These are phyloP conservation scores for Sclerotinia spermophila DNA, from an alignment of 2,329 filamentous ascomycete species.

Conservation along the genomic window DNA sequence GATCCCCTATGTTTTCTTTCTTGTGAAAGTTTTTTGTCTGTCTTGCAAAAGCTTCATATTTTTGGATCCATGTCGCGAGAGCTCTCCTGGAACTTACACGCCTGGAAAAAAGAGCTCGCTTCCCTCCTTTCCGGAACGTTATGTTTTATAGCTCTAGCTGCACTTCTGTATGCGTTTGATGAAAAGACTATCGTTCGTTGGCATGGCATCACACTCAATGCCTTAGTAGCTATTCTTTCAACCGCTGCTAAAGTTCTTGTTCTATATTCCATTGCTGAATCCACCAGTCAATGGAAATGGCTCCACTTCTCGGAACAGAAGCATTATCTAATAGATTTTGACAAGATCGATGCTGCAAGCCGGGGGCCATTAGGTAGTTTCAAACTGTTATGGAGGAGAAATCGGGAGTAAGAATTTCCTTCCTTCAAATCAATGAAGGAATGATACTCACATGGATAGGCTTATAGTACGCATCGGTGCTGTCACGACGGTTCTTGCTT, in stretches of 20 bases:
- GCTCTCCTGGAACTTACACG: slow-evolving; percentile 7
- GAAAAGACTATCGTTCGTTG: not conserved
- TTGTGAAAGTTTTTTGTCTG: not conserved
- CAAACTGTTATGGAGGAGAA: slow-evolving; percentile 5
- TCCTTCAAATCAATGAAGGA: not conserved
- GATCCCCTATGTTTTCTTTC: not conserved
- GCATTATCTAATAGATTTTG: not conserved
- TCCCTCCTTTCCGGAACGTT: not conserved
- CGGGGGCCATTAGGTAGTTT: slow-evolving; percentile 10
- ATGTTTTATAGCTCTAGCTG: slow-evolving; percentile 10
- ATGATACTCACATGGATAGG: not conserved
- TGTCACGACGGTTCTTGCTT: not conserved
- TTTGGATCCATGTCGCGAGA: not conserved
- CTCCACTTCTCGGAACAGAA: slow-evolving; percentile 4
- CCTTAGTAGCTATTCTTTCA: slow-evolving; percentile 6
- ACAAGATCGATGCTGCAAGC: slow-evolving; percentile 7
- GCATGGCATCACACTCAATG: slow-evolving; percentile 7
- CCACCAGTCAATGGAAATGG: slow-evolving; percentile 10
- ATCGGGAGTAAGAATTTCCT: not conserved
- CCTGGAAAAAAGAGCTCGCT: slow-evolving; percentile 7
- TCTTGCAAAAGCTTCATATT: not conserved
- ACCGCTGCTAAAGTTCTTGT: slow-evolving; percentile 9
- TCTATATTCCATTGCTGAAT: slow-evolving; percentile 4
- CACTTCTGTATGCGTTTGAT: slow-evolving; percentile 1
- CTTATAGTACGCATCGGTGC: slow-evolving; percentile 7